Conservation (phyloP, 768 basidiomycete genomes). For the Russula compacta region DNA sequence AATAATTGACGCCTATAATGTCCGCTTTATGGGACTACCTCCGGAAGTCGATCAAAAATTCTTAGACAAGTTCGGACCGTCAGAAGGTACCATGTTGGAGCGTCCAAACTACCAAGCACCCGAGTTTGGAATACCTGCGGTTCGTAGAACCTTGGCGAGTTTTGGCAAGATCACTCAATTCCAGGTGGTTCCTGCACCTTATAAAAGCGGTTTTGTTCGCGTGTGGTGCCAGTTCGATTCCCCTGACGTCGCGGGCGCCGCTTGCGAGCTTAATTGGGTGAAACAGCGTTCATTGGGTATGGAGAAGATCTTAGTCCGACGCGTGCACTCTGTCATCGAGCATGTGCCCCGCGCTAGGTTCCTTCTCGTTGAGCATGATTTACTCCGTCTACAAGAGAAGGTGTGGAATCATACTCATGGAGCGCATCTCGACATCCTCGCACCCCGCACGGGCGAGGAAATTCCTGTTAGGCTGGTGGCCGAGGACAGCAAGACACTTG, state of each 20-base stretch:
- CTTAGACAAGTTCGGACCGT: slow-evolving; percentile 37
- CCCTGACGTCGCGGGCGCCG: slow-evolving; percentile 42
- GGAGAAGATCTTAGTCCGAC: slow-evolving; percentile 40
- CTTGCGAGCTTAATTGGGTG: slow-evolving; percentile 41
- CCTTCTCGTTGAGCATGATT: slow-evolving; percentile 34
- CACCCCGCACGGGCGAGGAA: slow-evolving; percentile 2
- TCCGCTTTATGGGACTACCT: slow-evolving; percentile 51
- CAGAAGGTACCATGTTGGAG: slow-evolving; percentile 44
- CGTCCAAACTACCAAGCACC: slow-evolving; percentile 37
- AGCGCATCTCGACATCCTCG: slow-evolving; percentile 26
- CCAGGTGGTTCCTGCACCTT: slow-evolving; percentile 43
- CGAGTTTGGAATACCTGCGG: slow-evolving; percentile 29
- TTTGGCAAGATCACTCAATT: slow-evolving; percentile 35
- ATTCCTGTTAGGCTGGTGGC: slow-evolving; percentile 41
- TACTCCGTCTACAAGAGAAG: slow-evolving; percentile 35
- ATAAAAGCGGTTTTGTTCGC: slow-evolving; percentile 38
- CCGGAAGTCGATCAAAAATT: slow-evolving; percentile 33
- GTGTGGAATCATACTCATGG: slow-evolving; percentile 27
- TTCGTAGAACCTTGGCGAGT: slow-evolving; percentile 32
- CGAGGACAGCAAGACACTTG: slow-evolving; percentile 41
- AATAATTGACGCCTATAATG: slow-evolving; percentile 47
- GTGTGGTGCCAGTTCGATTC: slow-evolving; percentile 50
- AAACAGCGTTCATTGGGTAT: slow-evolving; percentile 38
- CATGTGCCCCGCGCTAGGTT: slow-evolving; percentile 33
- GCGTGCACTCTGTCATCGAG: slow-evolving; percentile 46